Percentiles rank a stretch among this genome's conserved stretches.
Conservation (phyloP, 345 rosid species). For the Eucalyptus victrix region DNA sequence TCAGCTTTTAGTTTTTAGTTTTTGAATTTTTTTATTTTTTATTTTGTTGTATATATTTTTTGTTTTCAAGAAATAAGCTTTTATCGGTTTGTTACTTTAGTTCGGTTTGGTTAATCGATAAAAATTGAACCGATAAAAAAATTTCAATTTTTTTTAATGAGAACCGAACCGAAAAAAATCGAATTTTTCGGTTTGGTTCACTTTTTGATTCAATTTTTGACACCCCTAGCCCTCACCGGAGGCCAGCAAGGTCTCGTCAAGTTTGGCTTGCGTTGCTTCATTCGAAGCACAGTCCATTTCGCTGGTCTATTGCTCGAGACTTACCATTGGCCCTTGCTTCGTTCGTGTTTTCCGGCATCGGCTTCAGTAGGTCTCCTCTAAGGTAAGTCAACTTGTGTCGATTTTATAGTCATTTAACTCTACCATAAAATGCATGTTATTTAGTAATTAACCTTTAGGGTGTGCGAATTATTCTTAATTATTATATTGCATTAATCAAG, state of each 20-base stretch:
- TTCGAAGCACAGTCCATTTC: not conserved
- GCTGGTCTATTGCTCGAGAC: not conserved
- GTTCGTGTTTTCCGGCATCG: not conserved
- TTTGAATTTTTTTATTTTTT: too few species aligned
- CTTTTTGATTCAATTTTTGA: rapidly evolving
- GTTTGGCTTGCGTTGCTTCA: not conserved
- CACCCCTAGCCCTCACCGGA: not conserved
- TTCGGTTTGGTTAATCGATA: rapidly evolving
- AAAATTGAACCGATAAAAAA: too few species aligned
- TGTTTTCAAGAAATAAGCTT: too few species aligned
- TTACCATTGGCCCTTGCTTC: not conserved
- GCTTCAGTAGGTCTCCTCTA: not conserved
- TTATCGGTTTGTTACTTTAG: rapidly evolving
- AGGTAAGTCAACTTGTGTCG: not conserved
- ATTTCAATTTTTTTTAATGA: too few species aligned
- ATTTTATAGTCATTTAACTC: too few species aligned
- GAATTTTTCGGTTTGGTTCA: rapidly evolving
- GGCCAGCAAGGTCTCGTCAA: not conserved
- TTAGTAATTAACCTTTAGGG: not conserved
- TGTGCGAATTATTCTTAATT: not conserved
- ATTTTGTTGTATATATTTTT: too few species aligned
- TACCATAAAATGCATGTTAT: not conserved
- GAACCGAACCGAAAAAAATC: too few species aligned
- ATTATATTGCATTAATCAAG: not conserved
- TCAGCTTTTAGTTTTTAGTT: too few species aligned